phyloP scores from a whole-genome alignment of 78 protist genomes.

The Protostelium mycophagum region DNA sequence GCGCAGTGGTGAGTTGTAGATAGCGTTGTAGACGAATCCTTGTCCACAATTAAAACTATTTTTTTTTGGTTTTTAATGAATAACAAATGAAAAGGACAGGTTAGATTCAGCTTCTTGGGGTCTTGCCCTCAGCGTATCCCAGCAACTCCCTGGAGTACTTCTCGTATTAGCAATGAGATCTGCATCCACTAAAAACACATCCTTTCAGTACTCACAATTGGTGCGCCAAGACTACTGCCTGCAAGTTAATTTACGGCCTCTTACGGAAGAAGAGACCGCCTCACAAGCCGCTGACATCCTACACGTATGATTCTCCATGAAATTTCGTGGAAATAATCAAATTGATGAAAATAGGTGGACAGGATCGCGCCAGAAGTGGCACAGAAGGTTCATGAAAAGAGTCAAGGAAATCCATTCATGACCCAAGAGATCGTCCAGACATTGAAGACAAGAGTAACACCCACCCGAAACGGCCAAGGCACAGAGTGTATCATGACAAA shows the following conservation, averaged over 20 bases:
- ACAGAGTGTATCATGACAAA: neutral
- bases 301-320: neutral
- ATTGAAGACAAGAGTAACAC: neutral
- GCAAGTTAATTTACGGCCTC: neutral
- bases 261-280: neutral
- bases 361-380: neutral
- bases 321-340: too few relatives aligned
- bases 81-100: too few relatives aligned
- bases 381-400: neutral
- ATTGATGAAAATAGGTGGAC: neutral
- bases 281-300: neutral
- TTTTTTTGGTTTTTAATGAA: too few relatives aligned
- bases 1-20: neutral
- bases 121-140: neutral
- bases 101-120: neutral
- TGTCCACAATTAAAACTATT: neutral
- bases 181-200: neutral
- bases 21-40: neutral
- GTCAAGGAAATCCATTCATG: slow-evolving; percentile 1
- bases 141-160: neutral
- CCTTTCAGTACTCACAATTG: neutral
- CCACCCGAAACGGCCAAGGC: neutral
- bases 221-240: neutral
- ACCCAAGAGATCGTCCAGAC: neutral
- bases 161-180: neutral